A percentile compares a stretch with the other conserved stretches of the same genome.
Conservation (phyloP, 1,139 yeast genomes). For the Candida buenavistaensis region DNA sequence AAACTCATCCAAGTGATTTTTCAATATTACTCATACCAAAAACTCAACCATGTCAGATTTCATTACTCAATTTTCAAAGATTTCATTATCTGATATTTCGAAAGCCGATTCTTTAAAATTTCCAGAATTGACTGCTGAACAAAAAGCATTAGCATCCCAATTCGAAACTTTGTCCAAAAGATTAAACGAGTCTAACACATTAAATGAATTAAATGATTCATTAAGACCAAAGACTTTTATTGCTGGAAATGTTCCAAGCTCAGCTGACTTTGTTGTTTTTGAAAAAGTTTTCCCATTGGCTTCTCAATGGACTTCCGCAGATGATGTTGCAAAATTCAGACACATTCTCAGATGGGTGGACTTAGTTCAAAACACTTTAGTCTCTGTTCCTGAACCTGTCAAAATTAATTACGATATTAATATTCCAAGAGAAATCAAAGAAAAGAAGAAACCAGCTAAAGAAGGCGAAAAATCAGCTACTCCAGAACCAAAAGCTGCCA, state of each 20-base stretch:
- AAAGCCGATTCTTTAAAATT: slow-evolving; percentile 31
- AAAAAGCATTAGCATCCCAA: slow-evolving; percentile 76
- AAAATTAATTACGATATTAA: slow-evolving; percentile 57
- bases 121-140: slow-evolving; percentile 44
- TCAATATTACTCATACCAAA: too few relatives aligned
- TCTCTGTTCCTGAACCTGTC: slow-evolving; percentile 55
- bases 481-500: slow-evolving; percentile 9
- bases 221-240: slow-evolving; percentile 72
- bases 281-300: slow-evolving; percentile 63
- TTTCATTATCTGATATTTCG: slow-evolving; percentile 26
- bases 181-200: slow-evolving; percentile 54
- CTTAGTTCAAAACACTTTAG: slow-evolving; percentile 68
- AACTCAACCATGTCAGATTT: slow-evolving; percentile 51
- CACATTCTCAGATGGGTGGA: slow-evolving; percentile 93
- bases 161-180: slow-evolving; percentile 72
- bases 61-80: slow-evolving; percentile 37
- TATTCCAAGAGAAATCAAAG: slow-evolving; percentile 58
- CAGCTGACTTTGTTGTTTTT: slow-evolving; percentile 68
- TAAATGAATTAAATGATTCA: slow-evolving; percentile 63
- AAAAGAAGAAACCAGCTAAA: slow-evolving; percentile 46
- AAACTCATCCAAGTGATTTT: too few relatives aligned
- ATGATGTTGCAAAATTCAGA: slow-evolving; percentile 59
- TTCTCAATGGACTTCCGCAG: slow-evolving; percentile 52
- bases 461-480: slow-evolving; percentile 15
- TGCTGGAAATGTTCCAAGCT: slow-evolving; percentile 62